Percentiles rank a stretch among this genome's conserved stretches.
Evolutionary conservation across 2,329 filamentous ascomycete species (phyloP).

Genomic region (Pestalotiopsis sp.): DNA sequence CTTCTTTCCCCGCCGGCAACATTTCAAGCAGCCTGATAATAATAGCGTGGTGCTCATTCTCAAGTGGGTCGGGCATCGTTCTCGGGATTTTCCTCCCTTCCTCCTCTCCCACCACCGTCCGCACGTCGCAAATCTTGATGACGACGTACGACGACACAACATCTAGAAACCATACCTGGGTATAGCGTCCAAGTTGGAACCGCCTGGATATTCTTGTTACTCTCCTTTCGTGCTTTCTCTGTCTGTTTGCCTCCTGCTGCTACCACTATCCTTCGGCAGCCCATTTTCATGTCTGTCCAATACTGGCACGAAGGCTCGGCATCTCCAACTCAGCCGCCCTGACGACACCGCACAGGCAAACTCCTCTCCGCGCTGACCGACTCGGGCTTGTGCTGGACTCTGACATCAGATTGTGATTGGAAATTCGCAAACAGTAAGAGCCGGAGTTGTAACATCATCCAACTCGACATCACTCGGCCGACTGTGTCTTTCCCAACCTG

Average conservation of each 20-base stretch:
- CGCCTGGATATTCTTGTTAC: not conserved
- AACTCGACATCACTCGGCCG: not conserved
- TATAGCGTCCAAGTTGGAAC: not conserved
- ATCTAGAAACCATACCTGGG: not conserved
- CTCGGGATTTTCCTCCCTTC: not conserved
- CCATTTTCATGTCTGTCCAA: slow-evolving; percentile 1
- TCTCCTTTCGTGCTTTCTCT: not conserved
- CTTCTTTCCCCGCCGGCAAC: not conserved
- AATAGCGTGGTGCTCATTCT: not conserved
- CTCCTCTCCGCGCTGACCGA: not conserved
- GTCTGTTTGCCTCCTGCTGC: not conserved
- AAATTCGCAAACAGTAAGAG: not conserved
- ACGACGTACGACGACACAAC: not conserved
- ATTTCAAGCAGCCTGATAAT: not conserved
- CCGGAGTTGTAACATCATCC: not conserved
- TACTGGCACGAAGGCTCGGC: slow-evolving; percentile 2
- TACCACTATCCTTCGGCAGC: not conserved
- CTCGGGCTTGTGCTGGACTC: not conserved
- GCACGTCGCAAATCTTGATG: not conserved
- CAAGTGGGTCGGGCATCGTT: not conserved
- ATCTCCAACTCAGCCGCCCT: not conserved
- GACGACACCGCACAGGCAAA: not conserved
- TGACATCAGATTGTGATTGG: not conserved
- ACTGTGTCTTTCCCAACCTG: not conserved
- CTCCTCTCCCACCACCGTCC: not conserved